These are phyloP conservation scores for Aspergillus ruber DNA, from an alignment of 2,329 filamentous ascomycete species.

Conservation along the genomic window DNA sequence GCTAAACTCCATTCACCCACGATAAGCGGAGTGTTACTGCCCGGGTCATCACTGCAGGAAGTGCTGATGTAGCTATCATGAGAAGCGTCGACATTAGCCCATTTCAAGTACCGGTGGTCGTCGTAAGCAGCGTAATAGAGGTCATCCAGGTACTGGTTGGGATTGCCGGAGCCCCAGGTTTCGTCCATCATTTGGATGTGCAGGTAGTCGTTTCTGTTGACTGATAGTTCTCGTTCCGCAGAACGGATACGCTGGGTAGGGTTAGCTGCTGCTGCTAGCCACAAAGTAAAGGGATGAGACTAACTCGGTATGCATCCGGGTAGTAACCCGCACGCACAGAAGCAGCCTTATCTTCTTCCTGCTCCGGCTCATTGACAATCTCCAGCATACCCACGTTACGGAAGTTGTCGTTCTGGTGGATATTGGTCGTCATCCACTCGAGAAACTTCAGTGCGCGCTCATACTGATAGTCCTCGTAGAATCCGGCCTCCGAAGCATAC, in stretches of 20 bases:
- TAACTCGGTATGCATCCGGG: constrained; percentile 38
- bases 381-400: constrained; percentile 55
- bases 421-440: constrained; percentile 48
- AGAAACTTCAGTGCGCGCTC: constrained; percentile 51
- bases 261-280: neutral
- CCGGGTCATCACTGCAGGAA: constrained; percentile 45
- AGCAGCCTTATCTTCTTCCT: constrained; percentile 27
- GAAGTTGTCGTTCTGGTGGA: constrained; percentile 45
- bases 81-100: constrained; percentile 38
- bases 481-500: constrained; percentile 40
- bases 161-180: constrained; percentile 52
- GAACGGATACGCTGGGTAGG: constrained; percentile 39
- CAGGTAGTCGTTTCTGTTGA: constrained; percentile 40
- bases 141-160: constrained; percentile 40
- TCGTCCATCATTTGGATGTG: constrained; percentile 52
- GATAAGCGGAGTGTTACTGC: constrained; percentile 42
- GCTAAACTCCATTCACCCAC: constrained; percentile 56
- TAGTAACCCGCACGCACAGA: constrained; percentile 43
- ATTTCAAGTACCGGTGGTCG: constrained; percentile 56
- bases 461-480: constrained; percentile 54
- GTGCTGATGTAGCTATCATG: constrained; percentile 47
- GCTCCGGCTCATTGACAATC: constrained; percentile 53
- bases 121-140: constrained; percentile 48
- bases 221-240: constrained; percentile 41
- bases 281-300: constrained; percentile 1